phyloP scores from a whole-genome alignment of 1,284 basidiomycete species.

The Volvariella volvacea region DNA sequence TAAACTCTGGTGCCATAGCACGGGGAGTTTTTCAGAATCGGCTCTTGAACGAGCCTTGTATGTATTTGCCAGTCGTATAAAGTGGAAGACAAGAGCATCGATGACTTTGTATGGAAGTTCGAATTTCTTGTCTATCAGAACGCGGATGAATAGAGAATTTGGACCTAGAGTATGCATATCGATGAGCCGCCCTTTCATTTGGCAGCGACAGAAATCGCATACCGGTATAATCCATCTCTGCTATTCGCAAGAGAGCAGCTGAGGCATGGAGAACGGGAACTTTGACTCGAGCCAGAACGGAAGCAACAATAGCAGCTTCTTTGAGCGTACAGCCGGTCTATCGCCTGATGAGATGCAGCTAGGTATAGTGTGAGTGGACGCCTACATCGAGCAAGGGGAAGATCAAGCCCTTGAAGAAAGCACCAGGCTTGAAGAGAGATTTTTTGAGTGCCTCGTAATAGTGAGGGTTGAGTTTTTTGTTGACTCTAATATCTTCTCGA shows the following conservation, averaged over 20 bases:
- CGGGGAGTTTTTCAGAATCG: constrained; percentile 77
- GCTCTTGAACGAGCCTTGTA: constrained; percentile 65
- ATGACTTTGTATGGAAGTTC: constrained; percentile 98
- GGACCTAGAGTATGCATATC: constrained; percentile 51
- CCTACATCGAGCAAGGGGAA: constrained; percentile 92
- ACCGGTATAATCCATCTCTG: constrained; percentile 96
- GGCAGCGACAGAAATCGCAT: not conserved
- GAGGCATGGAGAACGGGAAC: constrained; percentile 96
- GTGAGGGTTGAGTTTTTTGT: constrained; percentile 88
- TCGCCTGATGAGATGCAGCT: constrained; percentile 4
- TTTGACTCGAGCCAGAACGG: constrained; percentile 87
- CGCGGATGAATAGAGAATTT: constrained; percentile 95
- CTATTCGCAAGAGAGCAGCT: constrained; percentile 88
- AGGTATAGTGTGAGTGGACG: constrained; percentile 8
- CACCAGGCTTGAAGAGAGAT: constrained; percentile 92
- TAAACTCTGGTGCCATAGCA: constrained; percentile 97
- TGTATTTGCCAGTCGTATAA: constrained; percentile 90
- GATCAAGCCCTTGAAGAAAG: constrained; percentile 97
- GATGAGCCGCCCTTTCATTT: not conserved
- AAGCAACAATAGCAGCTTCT: constrained; percentile 93
- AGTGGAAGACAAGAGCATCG: constrained; percentile 97
- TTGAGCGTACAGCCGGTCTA: constrained; percentile 82
- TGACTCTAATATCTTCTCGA: constrained; percentile 83
- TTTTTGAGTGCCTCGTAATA: constrained; percentile 92
- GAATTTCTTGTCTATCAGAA: constrained; percentile 97